Conservation (phyloP, 495 filamentous ascomycete species). For the Aspergillus cavernicola region DNA sequence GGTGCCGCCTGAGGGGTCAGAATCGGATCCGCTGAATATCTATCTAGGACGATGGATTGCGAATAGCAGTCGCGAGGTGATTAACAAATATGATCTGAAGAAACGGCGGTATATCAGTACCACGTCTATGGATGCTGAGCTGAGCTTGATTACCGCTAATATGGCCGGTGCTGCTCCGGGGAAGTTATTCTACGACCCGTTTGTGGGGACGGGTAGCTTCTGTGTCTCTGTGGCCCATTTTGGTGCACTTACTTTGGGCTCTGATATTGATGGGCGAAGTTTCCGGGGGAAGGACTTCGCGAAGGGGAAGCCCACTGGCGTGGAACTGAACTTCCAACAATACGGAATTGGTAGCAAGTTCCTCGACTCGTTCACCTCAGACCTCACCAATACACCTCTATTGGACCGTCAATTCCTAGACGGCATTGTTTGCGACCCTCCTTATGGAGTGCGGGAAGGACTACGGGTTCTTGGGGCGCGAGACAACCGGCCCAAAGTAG, state of each 20-base stretch:
- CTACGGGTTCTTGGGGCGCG: conserved; percentile 78
- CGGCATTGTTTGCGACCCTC: conserved; percentile 93
- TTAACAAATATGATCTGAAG: conserved; percentile 81
- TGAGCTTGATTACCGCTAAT: conserved; percentile 89
- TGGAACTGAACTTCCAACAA: conserved; percentile 77
- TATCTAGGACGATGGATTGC: conserved; percentile 70
- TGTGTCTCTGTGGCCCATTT: conserved; percentile 84
- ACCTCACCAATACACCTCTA: conserved; percentile 86
- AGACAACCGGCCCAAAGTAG: conserved; percentile 58
- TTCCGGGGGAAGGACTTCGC: conserved; percentile 66
- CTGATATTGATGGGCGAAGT: conserved; percentile 88
- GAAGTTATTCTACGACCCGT: conserved; percentile 87
- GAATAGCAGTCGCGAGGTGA: conserved; percentile 57
- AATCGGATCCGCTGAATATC: conserved; percentile 52
- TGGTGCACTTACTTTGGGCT: conserved; percentile 73
- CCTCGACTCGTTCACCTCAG: conserved; percentile 75
- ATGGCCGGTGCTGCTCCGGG: conserved; percentile 77
- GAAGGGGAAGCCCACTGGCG: conserved; percentile 42
- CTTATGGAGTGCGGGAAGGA: conserved; percentile 95
- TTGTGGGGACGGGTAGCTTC: conserved; percentile 92
- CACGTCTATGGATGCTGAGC: conserved; percentile 93
- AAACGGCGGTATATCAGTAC: conserved; percentile 90
- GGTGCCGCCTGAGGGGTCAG: neutral
- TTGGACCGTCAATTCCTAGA: conserved; percentile 61
- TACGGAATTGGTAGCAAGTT: conserved; percentile 65